Conservation (phyloP, 2,329 filamentous ascomycete species). For the Botrytis hyacinthi region DNA sequence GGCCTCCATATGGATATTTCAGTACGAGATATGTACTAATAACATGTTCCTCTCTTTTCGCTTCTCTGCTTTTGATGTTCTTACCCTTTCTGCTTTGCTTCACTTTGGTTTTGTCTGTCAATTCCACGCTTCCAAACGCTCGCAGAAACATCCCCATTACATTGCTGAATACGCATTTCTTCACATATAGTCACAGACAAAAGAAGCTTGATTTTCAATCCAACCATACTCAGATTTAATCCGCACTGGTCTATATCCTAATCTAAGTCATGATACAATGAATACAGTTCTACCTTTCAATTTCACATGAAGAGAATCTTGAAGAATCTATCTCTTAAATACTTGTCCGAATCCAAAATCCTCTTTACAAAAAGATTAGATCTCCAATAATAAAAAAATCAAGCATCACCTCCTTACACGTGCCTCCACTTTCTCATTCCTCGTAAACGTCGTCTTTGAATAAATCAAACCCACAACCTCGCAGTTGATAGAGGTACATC, state of each 20-base stretch:
- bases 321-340: not conserved
- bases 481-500: not conserved
- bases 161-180: no score
- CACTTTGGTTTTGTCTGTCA: no score
- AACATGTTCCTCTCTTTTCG: not conserved
- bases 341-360: not conserved
- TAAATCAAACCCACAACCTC: not conserved
- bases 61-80: not conserved
- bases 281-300: no score
- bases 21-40: not conserved
- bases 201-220: no score
- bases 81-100: not conserved
- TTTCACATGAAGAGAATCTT: not conserved
- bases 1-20: not conserved
- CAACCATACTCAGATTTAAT: not conserved
- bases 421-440: not conserved
- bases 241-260: not conserved
- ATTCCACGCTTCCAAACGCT: not conserved
- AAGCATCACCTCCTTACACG: not conserved
- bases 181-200: no score
- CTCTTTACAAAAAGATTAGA: not conserved
- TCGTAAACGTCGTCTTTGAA: not conserved
- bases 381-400: not conserved
- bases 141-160: no score
- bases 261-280: not conserved